Evolutionary conservation across 305 asterid species (phyloP).

Genomic region (Petunia hybrid): DNA sequence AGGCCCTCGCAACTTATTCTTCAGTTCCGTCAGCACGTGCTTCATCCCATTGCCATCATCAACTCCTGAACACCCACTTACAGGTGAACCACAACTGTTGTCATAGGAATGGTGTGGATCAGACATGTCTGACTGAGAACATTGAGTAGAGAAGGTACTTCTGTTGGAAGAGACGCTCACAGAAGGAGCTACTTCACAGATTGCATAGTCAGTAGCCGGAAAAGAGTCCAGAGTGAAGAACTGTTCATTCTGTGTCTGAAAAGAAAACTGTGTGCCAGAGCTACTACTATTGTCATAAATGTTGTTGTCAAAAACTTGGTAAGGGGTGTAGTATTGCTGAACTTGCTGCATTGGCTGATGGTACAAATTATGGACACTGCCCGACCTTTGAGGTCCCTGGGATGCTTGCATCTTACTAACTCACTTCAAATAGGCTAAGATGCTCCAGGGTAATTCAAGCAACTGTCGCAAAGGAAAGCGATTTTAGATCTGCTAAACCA

Average conservation of each 20-base stretch:
- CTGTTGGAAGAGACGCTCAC: slow-evolving; percentile 64
- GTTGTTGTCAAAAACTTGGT: slow-evolving; percentile 61
- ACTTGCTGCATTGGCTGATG: slow-evolving; percentile 58
- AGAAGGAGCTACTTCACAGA: slow-evolving; percentile 66
- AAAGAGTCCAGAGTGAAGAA: slow-evolving; percentile 84
- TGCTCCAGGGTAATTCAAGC: neutral
- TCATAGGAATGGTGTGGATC: slow-evolving; percentile 43
- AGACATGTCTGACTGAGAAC: slow-evolving; percentile 70
- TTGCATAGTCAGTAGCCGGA: slow-evolving; percentile 53
- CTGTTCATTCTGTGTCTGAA: slow-evolving; percentile 54
- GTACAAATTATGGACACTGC: slow-evolving; percentile 49
- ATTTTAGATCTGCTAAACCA: neutral
- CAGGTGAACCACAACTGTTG: slow-evolving; percentile 69
- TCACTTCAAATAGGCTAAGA: neutral
- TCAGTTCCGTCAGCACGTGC: slow-evolving; percentile 66
- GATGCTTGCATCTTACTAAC: slow-evolving; percentile 64
- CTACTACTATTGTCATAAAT: slow-evolving; percentile 45
- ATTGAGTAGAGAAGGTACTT: slow-evolving; percentile 78
- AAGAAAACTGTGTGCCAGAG: slow-evolving; percentile 56
- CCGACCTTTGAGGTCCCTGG: slow-evolving; percentile 50
- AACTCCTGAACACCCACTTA: slow-evolving; percentile 82
- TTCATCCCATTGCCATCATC: slow-evolving; percentile 60
- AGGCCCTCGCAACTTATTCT: slow-evolving; percentile 68
- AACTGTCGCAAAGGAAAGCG: slow-evolving; percentile 1
- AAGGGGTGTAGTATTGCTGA: slow-evolving; percentile 49